These are phyloP conservation scores for Magnolia kwangsiensis DNA, from an alignment of 164 flowering plant species.

Conservation along the genomic window DNA sequence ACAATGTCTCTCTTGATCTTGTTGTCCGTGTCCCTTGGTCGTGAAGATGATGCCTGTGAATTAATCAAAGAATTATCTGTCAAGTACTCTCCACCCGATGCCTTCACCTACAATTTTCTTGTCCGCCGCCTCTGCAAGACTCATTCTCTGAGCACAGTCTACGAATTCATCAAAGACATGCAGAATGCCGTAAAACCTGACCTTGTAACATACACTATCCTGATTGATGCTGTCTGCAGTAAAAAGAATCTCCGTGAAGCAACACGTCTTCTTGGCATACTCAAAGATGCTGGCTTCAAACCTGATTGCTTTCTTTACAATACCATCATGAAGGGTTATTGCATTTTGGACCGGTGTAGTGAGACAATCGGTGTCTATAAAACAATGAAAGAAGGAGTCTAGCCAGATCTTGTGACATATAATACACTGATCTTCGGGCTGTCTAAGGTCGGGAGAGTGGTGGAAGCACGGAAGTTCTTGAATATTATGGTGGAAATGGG, in stretches of 20 bases:
- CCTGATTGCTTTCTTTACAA: constrained; percentile 86
- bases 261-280: constrained; percentile 43
- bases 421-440: constrained; percentile 87
- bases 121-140: constrained; percentile 60
- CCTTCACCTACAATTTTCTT: constrained; percentile 68
- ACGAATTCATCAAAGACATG: constrained; percentile 57
- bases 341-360: constrained; percentile 49
- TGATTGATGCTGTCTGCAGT: constrained; percentile 87
- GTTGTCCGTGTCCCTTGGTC: constrained; percentile 46
- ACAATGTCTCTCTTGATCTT: constrained; percentile 55
- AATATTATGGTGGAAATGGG: constrained; percentile 67
- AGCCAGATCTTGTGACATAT: constrained; percentile 75
- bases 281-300: constrained; percentile 60
- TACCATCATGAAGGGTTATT: constrained; percentile 89
- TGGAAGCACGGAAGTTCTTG: constrained; percentile 62
- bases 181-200: constrained; percentile 49
- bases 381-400: constrained; percentile 69
- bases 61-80: constrained; percentile 51
- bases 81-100: constrained; percentile 46
- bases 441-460: constrained; percentile 70
- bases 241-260: constrained; percentile 84
- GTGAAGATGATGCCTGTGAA: constrained; percentile 48
- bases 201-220: constrained; percentile 75
- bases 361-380: constrained; percentile 72
- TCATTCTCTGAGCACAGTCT: constrained; percentile 46